Percentiles rank a stretch among this genome's conserved stretches.
phyloP scores from a whole-genome alignment of 495 filamentous ascomycete genomes.

The Hypoxylon subgilvum region DNA sequence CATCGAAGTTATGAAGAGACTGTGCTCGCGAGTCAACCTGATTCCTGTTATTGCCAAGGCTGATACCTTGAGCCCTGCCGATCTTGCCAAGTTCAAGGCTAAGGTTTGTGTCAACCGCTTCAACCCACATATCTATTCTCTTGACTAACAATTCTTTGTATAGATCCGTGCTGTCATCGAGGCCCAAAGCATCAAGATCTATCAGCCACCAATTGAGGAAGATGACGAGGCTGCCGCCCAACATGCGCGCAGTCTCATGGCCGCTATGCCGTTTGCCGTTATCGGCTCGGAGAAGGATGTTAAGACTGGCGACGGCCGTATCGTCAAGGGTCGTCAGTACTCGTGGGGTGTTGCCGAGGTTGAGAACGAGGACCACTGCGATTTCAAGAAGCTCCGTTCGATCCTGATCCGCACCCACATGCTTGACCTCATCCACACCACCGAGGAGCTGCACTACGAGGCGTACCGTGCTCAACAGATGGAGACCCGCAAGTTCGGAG shows the following conservation, averaged over 20 bases:
- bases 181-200: constrained; percentile 99
- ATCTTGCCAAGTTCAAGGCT: constrained; percentile 90
- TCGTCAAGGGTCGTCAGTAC: constrained; percentile 98
- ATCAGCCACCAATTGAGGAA: constrained; percentile 95
- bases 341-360: constrained; percentile 99
- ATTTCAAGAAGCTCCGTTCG: constrained; percentile 99
- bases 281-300: constrained; percentile 99
- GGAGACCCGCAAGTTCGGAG: constrained; percentile 99
- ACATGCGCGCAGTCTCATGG: constrained; percentile 91
- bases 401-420: constrained; percentile 99
- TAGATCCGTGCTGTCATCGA: constrained; percentile 95
- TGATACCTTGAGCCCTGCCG: constrained; percentile 90
- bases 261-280: constrained; percentile 97
- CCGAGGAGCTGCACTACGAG: constrained; percentile 98
- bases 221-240: constrained; percentile 94
- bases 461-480: constrained; percentile 98
- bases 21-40: constrained; percentile 95
- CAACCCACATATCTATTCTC: not conserved
- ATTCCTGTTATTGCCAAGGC: constrained; percentile 99
- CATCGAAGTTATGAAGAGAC: constrained; percentile 99
- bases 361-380: constrained; percentile 99
- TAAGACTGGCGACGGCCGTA: constrained; percentile 90
- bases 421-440: constrained; percentile 99
- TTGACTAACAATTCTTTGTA: constrained; percentile 38
- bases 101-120: constrained; percentile 62